A percentile compares a stretch with the other conserved stretches of the same genome.
Evolutionary conservation across 345 rosid species (phyloP).

Genomic region (Citrus sp.): DNA sequence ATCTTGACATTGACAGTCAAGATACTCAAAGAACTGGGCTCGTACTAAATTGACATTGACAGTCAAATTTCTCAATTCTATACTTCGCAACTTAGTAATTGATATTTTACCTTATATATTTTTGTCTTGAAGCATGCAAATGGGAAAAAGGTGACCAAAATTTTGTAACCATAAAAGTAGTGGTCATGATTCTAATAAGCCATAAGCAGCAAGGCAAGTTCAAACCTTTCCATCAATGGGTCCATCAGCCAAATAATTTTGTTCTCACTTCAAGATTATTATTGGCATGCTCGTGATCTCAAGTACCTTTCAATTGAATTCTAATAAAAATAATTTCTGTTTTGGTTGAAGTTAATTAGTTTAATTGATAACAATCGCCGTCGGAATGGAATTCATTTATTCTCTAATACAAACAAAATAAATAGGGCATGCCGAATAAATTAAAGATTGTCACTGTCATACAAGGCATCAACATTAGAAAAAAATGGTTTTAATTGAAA

Average conservation of each 20-base stretch:
- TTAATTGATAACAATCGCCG: background rate
- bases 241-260: conserved; percentile 19
- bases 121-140: background rate
- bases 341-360: background rate
- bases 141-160: background rate
- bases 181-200: background rate
- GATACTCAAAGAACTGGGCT: no score
- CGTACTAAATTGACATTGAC: background rate
- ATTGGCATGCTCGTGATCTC: conserved; percentile 2
- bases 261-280: conserved; percentile 14
- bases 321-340: background rate
- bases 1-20: no score
- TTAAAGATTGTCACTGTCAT: background rate
- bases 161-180: background rate
- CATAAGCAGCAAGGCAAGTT: conserved; percentile 1
- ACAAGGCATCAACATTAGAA: no score
- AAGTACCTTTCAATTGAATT: conserved; percentile 1
- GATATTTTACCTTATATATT: background rate
- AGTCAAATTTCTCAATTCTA: background rate
- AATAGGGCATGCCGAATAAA: background rate
- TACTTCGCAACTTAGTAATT: background rate
- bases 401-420: background rate
- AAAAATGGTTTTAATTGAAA: no score
- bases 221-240: conserved; percentile 18
- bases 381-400: background rate